A percentile compares a stretch with the other conserved stretches of the same genome.
Conservation (phyloP, 2,329 filamentous ascomycete genomes). For the Fusarium denticulatum region DNA sequence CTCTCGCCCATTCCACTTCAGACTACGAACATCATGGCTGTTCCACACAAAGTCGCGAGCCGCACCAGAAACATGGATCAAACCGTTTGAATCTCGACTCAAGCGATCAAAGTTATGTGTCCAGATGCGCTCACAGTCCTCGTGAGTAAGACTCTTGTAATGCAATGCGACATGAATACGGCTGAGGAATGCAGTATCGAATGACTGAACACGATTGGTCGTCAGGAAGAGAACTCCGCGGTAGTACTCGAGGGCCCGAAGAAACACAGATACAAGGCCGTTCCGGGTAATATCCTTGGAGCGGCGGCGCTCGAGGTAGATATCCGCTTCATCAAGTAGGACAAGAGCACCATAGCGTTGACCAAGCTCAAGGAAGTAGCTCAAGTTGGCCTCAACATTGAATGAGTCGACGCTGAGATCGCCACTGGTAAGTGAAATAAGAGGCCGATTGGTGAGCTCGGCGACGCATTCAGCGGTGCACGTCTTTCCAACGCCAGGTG, state of each 20-base stretch:
- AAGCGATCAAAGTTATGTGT: slow-evolving; percentile 57
- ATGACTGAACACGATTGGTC: slow-evolving; percentile 59
- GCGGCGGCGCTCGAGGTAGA: slow-evolving; percentile 65
- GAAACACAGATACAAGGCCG: slow-evolving; percentile 59
- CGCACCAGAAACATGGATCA: slow-evolving; percentile 50
- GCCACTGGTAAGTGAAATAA: slow-evolving; percentile 61
- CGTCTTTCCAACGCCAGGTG: slow-evolving; percentile 67
- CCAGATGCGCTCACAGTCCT: slow-evolving; percentile 58
- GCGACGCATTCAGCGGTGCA: slow-evolving; percentile 66
- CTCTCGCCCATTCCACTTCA: slow-evolving; percentile 56
- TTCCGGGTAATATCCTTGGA: slow-evolving; percentile 57
- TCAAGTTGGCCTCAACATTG: slow-evolving; percentile 55
- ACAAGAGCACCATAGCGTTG: slow-evolving; percentile 62
- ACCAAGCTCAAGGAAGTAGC: slow-evolving; percentile 60
- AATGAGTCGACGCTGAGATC: slow-evolving; percentile 55
- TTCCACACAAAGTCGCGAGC: slow-evolving; percentile 54
- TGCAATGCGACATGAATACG: slow-evolving; percentile 61
- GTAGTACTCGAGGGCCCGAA: slow-evolving; percentile 63
- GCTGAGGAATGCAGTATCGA: slow-evolving; percentile 60
- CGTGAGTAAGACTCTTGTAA: slow-evolving; percentile 54
- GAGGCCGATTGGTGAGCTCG: slow-evolving; percentile 60
- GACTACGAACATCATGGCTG: slow-evolving; percentile 48
- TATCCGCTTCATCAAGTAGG: slow-evolving; percentile 68
- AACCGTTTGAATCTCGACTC: slow-evolving; percentile 52
- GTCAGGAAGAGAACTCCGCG: slow-evolving; percentile 61